Conservation (phyloP, 306 rosid genomes). For the Parietaria judaica region DNA sequence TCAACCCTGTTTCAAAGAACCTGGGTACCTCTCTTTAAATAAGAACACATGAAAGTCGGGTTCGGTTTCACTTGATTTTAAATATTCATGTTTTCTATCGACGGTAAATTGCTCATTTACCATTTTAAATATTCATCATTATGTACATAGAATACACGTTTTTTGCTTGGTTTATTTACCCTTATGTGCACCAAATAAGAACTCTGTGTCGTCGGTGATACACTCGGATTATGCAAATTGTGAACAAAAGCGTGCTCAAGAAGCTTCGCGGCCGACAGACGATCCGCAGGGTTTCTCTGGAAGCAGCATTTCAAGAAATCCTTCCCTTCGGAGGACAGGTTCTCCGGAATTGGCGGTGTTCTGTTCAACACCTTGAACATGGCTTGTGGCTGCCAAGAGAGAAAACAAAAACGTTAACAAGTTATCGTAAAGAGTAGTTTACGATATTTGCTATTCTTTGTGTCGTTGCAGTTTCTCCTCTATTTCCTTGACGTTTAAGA, state of each 20-base stretch:
- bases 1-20: too few species aligned
- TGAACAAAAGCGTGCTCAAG: conserved; percentile 75
- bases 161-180: conserved; percentile 21
- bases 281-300: conserved; percentile 75
- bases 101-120: too few species aligned
- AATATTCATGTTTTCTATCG: too few species aligned
- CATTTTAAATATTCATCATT: too few species aligned
- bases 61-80: too few species aligned
- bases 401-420: conserved; percentile 1
- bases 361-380: conserved; percentile 88
- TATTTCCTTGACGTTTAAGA: conserved; percentile 3
- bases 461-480: too few species aligned
- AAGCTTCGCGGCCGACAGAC: conserved; percentile 58
- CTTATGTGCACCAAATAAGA: conserved; percentile 32
- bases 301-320: conserved; percentile 79
- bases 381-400: conserved; percentile 69
- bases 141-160: too few species aligned
- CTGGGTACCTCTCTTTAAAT: too few species aligned
- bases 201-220: conserved; percentile 20
- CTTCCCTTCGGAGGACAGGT: conserved; percentile 63
- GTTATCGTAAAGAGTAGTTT: not conserved
- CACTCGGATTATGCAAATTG: conserved; percentile 41
- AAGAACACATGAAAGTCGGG: too few species aligned
- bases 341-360: conserved; percentile 69
- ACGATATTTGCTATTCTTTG: too few species aligned